Evolutionary conservation across 495 filamentous ascomycete species (phyloP), one percentile per base, ranked within the genome.

Genomic region (Pyrenopolyporus hunteri): DNA sequence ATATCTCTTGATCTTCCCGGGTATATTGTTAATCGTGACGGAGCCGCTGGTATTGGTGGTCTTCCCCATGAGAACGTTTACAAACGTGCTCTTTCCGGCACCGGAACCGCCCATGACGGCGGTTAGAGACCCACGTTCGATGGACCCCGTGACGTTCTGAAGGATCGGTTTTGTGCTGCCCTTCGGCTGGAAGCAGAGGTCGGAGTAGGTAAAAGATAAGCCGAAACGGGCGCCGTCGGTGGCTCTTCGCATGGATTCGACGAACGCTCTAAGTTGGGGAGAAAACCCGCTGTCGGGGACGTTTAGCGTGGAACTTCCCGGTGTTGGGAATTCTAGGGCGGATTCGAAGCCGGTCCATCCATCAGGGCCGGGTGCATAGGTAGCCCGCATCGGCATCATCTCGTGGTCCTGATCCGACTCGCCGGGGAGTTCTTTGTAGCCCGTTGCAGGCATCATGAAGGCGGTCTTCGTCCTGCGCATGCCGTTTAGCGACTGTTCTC

Each of bases 21-120:
- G 73, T 19, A 76, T 66, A 6, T 76, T 79, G 57, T 83, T 84
- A 59, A 84, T 74, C 46, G 68, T 76, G 6, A 76, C 75, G 2
- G 59, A 46, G 1, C 80, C 80, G 22, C 69, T 64, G 4, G 77
- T 82, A 33, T 77, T 72, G 16, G 67, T 64, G 0, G 62, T 66
- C 59, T 82, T 80, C 9, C 80, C 81, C 80, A 82, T 82, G 1
- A 81, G 68, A 19, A 82, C 78, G 57, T 82, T 83, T 17, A 83
- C 77, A 32, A 82, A 82, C 2, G 80, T 82, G 32, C 70, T 75
- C 56, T 81, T 81, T 13, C 78, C 78, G 13, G 78, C 78, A 7
- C 78, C 78, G 6, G 77, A 80, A n/a, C 75, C 78, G 5, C 78
- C 79, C 78, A 81, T 80, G 33, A 81, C 69, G 1, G 77, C 81